These are phyloP conservation scores for Rhodotorula sphaerocarpa DNA, from an alignment of 768 basidiomycete species.

Conservation along the genomic window DNA sequence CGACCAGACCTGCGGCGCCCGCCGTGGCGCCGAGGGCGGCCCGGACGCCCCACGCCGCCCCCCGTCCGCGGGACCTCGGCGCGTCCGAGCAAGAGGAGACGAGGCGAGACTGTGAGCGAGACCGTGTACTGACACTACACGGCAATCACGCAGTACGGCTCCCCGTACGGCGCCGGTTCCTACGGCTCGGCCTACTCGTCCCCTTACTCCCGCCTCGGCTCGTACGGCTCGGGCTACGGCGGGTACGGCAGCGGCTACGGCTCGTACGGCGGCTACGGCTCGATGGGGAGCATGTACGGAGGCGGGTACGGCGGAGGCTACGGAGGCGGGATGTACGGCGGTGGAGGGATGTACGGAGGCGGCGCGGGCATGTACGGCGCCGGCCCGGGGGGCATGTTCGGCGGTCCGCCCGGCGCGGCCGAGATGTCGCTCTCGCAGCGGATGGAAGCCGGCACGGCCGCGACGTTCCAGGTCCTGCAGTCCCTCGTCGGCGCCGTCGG, in stretches of 20 bases:
- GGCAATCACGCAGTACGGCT: not conserved
- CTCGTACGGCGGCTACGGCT: constrained; percentile 7
- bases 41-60: not conserved
- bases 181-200: constrained; percentile 45
- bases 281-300: constrained; percentile 2
- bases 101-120: not conserved
- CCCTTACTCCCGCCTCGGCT: constrained; percentile 44
- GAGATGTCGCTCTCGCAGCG: constrained; percentile 64
- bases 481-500: constrained; percentile 91
- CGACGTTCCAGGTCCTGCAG: constrained; percentile 86
- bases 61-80: not conserved
- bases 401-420: constrained; percentile 38
- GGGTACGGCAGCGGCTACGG: constrained; percentile 19
- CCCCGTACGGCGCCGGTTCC: not conserved
- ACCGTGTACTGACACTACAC: not conserved
- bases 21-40: not conserved
- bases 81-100: no score
- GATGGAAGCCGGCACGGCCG: constrained; percentile 78
- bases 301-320: constrained; percentile 31
- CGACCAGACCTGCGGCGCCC: not conserved
- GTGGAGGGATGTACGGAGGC: constrained; percentile 24
- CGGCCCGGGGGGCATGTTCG: constrained; percentile 49
- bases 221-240: constrained; percentile 36
- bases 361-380: constrained; percentile 51
- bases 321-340: not conserved